Percentiles rank a stretch among this genome's conserved stretches.
Conservation (phyloP, 495 filamentous ascomycete genomes). For the Aspergillus leporis region DNA sequence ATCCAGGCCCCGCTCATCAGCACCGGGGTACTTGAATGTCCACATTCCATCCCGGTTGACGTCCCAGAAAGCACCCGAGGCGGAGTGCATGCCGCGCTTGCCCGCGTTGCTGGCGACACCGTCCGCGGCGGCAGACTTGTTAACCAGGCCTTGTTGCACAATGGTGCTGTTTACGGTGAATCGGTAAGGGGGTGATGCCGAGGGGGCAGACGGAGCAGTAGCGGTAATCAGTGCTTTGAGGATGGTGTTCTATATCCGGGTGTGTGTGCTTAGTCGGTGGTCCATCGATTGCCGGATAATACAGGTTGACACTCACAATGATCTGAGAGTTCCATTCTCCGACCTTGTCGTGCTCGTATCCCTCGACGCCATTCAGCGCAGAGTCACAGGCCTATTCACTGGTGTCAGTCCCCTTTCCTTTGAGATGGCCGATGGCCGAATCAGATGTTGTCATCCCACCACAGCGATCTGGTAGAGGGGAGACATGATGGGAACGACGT, state of each 20-base stretch:
- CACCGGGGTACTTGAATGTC: slow-evolving; percentile 91
- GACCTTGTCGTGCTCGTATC: slow-evolving; percentile 81
- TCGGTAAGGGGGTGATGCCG: slow-evolving; percentile 63
- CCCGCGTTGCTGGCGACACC: slow-evolving; percentile 57
- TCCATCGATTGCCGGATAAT: background rate
- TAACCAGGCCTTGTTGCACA: slow-evolving; percentile 73
- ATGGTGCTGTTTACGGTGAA: slow-evolving; percentile 97
- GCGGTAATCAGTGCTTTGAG: slow-evolving; percentile 84
- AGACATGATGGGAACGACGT: slow-evolving; percentile 33
- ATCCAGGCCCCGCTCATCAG: slow-evolving; percentile 82
- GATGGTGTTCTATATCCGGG: slow-evolving; percentile 67
- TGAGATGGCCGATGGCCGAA: slow-evolving; percentile 4
- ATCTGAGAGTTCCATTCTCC: slow-evolving; percentile 85
- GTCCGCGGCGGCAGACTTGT: slow-evolving; percentile 41
- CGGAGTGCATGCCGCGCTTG: slow-evolving; percentile 92
- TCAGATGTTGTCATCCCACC: background rate
- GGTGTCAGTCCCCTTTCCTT: background rate
- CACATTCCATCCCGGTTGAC: slow-evolving; percentile 97
- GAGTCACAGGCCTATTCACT: slow-evolving; percentile 74
- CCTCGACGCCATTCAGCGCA: slow-evolving; percentile 66
- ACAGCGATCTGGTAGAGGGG: background rate
- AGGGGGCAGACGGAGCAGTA: slow-evolving; percentile 58
- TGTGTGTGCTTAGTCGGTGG: slow-evolving; percentile 6
- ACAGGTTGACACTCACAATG: slow-evolving; percentile 63
- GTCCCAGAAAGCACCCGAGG: slow-evolving; percentile 95